Base-by-base conservation (phyloP, 1,284 basidiomycete genomes). In the Erythrobasidium hasegawianum region DNA sequence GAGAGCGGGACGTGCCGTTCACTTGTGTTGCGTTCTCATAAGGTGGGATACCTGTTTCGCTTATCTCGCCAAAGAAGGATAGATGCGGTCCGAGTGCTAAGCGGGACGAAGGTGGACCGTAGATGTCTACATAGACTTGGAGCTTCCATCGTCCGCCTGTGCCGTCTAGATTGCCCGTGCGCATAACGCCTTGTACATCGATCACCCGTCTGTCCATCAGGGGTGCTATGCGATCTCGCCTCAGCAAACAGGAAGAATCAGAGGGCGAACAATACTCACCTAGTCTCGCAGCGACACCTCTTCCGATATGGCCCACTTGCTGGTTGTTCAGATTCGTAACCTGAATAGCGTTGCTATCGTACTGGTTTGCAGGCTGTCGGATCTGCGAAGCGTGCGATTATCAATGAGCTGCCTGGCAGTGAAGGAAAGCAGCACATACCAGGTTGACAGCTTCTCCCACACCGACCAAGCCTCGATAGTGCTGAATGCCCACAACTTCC, bases 401-500 rank as follows among this genome's bases (percentile, higher is more conserved):
- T 20, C 33, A 10, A 24, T 26, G 3, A 16, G 18, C 4, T 26
- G 38, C 55, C n/a, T 52, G 13, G 14, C 49, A 52, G 16, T 54
- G 27, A 7, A n/a, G 7, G 8, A n/a, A 8, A 7, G 20, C 27
- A 8, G 9, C 2, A 20, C 59, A 41, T 40, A 61, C 59, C 47
- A 61, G n/a, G 9, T 43, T 26, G 14, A 61, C 59, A n/a, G 39
- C 27, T 16, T 61, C 59, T 39, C 59, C 59, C 7, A 54, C 59
- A 11, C 59, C 59, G 5, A 61, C 59, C 16, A 61, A 27, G 26
- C 59, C 59, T 40, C 54, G 20, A 40, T 64, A 64, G 24, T 64
- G 61, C 54, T 55, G 52, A 20, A 64, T 64, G 9, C 61, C 61
- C 14, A 64, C 61, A 14, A 64, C 61, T 11, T 64, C 61, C n/a